Conservation (phyloP, 306 rosid species). For the Cotoneaster glaucophyllus region DNA sequence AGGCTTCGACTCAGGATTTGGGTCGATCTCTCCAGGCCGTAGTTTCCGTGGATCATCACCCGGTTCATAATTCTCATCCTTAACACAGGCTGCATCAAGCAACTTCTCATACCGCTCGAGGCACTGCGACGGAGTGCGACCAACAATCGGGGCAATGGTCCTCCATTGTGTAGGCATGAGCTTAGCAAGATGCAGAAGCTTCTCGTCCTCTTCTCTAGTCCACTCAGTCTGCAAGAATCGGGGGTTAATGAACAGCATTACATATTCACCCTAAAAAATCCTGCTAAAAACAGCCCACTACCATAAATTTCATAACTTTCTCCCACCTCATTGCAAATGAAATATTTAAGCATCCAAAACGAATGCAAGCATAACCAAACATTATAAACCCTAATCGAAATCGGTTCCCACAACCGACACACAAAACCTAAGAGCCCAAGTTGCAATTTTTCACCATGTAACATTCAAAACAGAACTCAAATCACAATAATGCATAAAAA, state of each 20-base stretch:
- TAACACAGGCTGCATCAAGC: constrained; percentile 90
- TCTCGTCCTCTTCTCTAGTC: constrained; percentile 97
- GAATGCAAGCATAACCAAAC: background rate
- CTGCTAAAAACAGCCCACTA: background rate
- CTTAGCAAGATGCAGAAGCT: constrained; percentile 88
- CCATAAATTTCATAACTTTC: background rate
- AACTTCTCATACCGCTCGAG: constrained; percentile 89
- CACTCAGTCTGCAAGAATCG: constrained; percentile 67
- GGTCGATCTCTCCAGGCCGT: constrained; percentile 95
- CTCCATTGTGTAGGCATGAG: constrained; percentile 99
- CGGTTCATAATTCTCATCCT: constrained; percentile 89
- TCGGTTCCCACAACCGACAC: background rate
- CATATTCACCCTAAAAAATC: background rate
- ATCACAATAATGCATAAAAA: background rate
- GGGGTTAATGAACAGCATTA: constrained; percentile 3
- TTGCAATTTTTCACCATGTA: background rate
- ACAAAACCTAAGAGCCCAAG: background rate
- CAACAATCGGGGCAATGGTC: constrained; percentile 90
- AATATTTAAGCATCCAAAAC: background rate
- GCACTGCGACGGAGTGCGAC: constrained; percentile 91
- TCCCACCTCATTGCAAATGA: background rate
- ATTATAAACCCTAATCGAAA: background rate
- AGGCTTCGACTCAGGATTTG: constrained; percentile 90
- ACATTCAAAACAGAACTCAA: background rate
- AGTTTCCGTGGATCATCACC: constrained; percentile 88